Evolutionary conservation across 2,329 filamentous ascomycete species (phyloP).

Genomic region (Daldinia eschscholtzii): DNA sequence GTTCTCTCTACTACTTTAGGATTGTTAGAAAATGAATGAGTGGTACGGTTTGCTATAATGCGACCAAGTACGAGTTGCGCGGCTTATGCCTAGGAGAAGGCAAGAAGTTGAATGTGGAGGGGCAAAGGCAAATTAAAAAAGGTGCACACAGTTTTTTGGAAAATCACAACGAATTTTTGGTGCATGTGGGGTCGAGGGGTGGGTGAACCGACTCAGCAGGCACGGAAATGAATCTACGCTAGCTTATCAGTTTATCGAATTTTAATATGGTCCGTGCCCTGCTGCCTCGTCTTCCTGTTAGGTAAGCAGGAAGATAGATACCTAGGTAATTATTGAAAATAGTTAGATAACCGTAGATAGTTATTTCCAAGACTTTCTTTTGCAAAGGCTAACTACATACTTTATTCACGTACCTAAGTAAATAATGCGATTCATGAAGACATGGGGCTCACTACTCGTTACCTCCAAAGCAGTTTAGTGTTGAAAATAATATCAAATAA

Average conservation of each 20-base stretch:
- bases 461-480: neutral
- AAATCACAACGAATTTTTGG: conserved; percentile 53
- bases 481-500: neutral
- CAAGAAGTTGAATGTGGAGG: conserved; percentile 44
- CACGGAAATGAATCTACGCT: neutral
- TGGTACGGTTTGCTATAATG: conserved; percentile 2
- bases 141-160: conserved; percentile 44
- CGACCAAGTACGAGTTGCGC: conserved; percentile 23
- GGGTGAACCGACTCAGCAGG: conserved; percentile 31
- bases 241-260: conserved; percentile 10
- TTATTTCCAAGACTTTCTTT: no score
- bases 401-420: no score
- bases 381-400: neutral
- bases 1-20: neutral
- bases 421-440: no score
- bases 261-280: neutral
- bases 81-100: conserved; percentile 17
- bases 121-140: conserved; percentile 43
- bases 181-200: conserved; percentile 48
- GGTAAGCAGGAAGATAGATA: neutral
- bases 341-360: neutral
- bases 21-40: neutral
- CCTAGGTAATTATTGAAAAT: no score
- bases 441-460: no score
- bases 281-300: neutral